Base-by-base conservation (phyloP, 768 basidiomycete species). In the Calocybe gangraenosa region DNA sequence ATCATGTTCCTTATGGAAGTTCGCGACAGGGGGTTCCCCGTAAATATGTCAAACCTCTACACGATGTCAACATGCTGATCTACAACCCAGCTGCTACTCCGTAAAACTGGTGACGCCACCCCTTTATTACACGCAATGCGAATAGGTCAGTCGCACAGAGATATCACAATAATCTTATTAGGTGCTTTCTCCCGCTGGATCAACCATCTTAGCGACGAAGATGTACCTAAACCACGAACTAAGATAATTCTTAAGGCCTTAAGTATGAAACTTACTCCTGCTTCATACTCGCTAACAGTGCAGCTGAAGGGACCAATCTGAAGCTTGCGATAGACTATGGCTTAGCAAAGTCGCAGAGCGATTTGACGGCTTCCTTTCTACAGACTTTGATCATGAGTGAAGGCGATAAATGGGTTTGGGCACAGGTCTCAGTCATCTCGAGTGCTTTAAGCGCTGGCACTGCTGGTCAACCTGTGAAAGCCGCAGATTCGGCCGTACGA, bases 371-470 rank as follows among this genome's bases (percentile, higher is more conserved):
- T 3, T 92, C 90, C 0, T 97, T 94, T 65, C 70, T 98, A 56
- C 94, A 98, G 67, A 92, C 92, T 13, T 69, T 97, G 28, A 81
- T 98, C 54, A 97, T 97, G 94, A 92, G 88, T 45, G 93, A 96
- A 70, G 94, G 94, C 13, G 89, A 94, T 54, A 76, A 80, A 50
- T 96, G 91, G 89, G 77, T 98, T n/a, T 70, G 70, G 47, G 74
- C 80, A 2, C 80, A 92, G 48, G 76, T 82, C 3, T 73, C 77
- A 14, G 80, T 79, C 37, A 69, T 93, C 43, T 75, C 81, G 0
- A 75, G 84, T 34, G 84, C 90, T 2, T 67, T 96, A 45, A 78
- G 79, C 34, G 70, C 76, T 1, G 85, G 84, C 0, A 75, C 77
- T 13, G 73, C 72, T 41, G 85, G 84, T 1, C 75, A 80, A 52